Evolutionary conservation across 2,329 filamentous ascomycete genomes (phyloP).

Genomic region (Sporothrix euskadiensis): DNA sequence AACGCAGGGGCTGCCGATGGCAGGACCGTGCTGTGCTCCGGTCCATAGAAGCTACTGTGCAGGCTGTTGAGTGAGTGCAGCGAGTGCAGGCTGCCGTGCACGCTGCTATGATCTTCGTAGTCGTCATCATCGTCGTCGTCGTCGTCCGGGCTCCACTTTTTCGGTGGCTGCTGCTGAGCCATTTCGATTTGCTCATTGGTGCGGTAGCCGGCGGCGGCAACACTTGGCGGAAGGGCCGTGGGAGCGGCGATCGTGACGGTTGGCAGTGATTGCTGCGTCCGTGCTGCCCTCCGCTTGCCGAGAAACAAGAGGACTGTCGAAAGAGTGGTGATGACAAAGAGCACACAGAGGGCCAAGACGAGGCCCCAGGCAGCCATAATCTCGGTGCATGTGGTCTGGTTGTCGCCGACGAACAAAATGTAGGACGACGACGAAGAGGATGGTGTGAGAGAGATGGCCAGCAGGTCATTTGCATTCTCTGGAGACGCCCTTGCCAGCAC

Average conservation of each 20-base stretch:
- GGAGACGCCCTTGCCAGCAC: conserved; percentile 46
- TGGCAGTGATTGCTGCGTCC: neutral
- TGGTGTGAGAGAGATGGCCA: conserved; percentile 39
- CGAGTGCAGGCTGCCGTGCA: neutral
- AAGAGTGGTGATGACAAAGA: conserved; percentile 65
- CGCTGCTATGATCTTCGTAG: neutral
- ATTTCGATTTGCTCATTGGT: conserved; percentile 35
- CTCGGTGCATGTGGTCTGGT: conserved; percentile 71
- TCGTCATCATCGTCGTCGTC: conserved; percentile 16
- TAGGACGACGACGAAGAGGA: conserved; percentile 40
- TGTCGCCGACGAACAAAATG: conserved; percentile 53
- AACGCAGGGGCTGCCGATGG: neutral
- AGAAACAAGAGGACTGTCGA: conserved; percentile 63
- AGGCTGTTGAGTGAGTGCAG: neutral
- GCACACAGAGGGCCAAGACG: conserved; percentile 72
- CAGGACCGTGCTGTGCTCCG: neutral
- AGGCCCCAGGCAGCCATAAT: conserved; percentile 88
- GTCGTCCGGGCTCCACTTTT: conserved; percentile 21
- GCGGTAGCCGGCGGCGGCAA: neutral
- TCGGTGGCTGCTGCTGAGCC: neutral
- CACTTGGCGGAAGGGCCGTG: neutral
- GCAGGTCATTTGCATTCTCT: conserved; percentile 49
- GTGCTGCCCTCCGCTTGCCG: conserved; percentile 47
- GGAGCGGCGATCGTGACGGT: neutral
- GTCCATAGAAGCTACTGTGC: neutral